Percentiles rank a stretch among this genome's conserved stretches.
phyloP scores from a whole-genome alignment of 2,329 filamentous ascomycete genomes.

The Hysterium pulicare region DNA sequence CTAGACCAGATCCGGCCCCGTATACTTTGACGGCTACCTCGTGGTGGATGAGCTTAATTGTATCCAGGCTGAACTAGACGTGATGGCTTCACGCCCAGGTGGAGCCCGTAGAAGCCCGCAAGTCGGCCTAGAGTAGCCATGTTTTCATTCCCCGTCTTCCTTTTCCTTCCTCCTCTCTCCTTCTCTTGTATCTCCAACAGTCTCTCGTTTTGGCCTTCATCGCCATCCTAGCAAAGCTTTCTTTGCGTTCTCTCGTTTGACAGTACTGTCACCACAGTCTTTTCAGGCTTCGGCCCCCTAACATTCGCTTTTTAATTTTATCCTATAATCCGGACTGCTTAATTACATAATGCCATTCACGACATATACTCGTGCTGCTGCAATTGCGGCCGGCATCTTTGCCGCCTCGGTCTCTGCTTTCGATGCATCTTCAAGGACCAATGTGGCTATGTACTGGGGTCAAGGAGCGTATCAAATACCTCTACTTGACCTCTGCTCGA shows the following conservation, averaged over 20 bases:
- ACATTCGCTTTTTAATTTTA: slow-evolving; percentile 32
- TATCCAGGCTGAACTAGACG: not conserved
- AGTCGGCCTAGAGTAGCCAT: not conserved
- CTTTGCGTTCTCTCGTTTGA: slow-evolving; percentile 57
- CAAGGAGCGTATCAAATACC: slow-evolving; percentile 50
- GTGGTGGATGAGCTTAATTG: not conserved
- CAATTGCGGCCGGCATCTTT: slow-evolving; percentile 34
- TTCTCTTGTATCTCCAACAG: slow-evolving; percentile 21
- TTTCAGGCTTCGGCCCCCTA: slow-evolving; percentile 37
- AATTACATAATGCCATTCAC: slow-evolving; percentile 38
- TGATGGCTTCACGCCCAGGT: not conserved
- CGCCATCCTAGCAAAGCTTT: slow-evolving; percentile 31
- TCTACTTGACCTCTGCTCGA: slow-evolving; percentile 51
- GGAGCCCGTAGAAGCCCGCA: not conserved
- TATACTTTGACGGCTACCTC: too few relatives aligned
- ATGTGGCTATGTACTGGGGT: slow-evolving; percentile 56
- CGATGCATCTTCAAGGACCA: slow-evolving; percentile 41
- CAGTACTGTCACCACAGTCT: slow-evolving; percentile 35
- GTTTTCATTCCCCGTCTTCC: slow-evolving; percentile 23
- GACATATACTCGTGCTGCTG: slow-evolving; percentile 28
- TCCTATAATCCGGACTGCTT: slow-evolving; percentile 19
- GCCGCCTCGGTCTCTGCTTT: slow-evolving; percentile 40
- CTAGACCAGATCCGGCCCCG: not conserved
- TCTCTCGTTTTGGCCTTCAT: slow-evolving; percentile 27
- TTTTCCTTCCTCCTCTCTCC: slow-evolving; percentile 19